Evolutionary conservation across 2,329 filamentous ascomycete genomes (phyloP).

Genomic region (Colletotrichum abscissum): DNA sequence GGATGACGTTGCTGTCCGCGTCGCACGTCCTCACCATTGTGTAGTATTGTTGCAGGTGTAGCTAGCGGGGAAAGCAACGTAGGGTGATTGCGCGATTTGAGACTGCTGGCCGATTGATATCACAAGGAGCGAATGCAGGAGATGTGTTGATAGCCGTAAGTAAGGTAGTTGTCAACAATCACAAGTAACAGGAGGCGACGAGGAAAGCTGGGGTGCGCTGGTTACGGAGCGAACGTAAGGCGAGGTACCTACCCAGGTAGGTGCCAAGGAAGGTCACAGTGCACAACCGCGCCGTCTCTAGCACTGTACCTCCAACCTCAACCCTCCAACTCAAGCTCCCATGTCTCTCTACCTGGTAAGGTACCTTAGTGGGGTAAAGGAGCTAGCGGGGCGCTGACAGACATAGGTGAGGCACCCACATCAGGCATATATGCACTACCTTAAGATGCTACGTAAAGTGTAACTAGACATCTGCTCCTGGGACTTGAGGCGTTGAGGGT

Average conservation of each 20-base stretch:
- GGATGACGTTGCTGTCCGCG: constrained; percentile 1
- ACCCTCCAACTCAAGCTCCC: neutral
- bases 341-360: neutral
- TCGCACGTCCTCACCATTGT: constrained; percentile 28
- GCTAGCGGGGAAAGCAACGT: neutral
- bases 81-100: neutral
- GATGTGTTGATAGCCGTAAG: neutral
- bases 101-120: neutral
- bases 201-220: neutral
- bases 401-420: too few species aligned
- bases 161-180: neutral
- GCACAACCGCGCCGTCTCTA: neutral
- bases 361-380: too few species aligned
- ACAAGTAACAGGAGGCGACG: neutral
- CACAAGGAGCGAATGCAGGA: neutral
- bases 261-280: constrained; percentile 7
- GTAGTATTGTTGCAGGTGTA: neutral
- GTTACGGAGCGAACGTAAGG: neutral
- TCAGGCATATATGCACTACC: too few species aligned
- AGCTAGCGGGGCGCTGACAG: too few species aligned
- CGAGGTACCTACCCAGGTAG: neutral
- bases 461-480: too few species aligned
- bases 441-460: too few species aligned
- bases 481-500: too few species aligned
- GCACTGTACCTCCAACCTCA: neutral